phyloP scores from a whole-genome alignment of 768 basidiomycete species.

The Leccinum boreale region DNA sequence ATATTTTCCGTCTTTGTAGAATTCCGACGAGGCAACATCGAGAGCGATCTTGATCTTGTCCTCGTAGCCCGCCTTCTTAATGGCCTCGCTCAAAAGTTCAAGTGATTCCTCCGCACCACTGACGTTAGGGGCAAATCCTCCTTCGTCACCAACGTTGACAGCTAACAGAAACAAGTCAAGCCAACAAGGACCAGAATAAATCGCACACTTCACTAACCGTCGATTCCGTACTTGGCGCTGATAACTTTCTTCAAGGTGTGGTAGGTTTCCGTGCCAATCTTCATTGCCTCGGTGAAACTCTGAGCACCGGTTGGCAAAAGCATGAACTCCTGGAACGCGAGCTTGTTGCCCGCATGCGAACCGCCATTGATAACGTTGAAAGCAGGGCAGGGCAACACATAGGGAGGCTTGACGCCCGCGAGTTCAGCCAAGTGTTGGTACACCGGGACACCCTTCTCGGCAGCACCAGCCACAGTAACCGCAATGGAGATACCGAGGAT shows the following conservation, averaged over 20 bases:
- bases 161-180: constrained; percentile 45
- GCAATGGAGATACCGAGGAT: constrained; percentile 99
- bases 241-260: constrained; percentile 99
- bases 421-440: constrained; percentile 97
- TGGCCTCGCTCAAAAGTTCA: constrained; percentile 92
- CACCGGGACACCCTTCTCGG: constrained; percentile 91
- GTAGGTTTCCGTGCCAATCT: constrained; percentile 97
- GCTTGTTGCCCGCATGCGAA: constrained; percentile 98
- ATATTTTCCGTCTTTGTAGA: constrained; percentile 99
- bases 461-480: constrained; percentile 88
- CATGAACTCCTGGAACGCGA: constrained; percentile 99
- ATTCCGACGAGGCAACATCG: constrained; percentile 98
- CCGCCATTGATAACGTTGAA: constrained; percentile 99
- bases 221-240: constrained; percentile 97
- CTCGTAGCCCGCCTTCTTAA: constrained; percentile 97
- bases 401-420: constrained; percentile 92
- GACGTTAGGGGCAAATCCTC: constrained; percentile 99
- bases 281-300: constrained; percentile 95
- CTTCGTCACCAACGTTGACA: constrained; percentile 99
- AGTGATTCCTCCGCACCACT: constrained; percentile 96
- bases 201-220: constrained; percentile 54
- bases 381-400: constrained; percentile 85
- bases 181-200: background rate
- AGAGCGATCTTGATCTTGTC: constrained; percentile 99
- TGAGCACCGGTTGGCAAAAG: constrained; percentile 91